Base-by-base conservation (phyloP, 345 rosid species). In the Orychophragmus violaceus region DNA sequence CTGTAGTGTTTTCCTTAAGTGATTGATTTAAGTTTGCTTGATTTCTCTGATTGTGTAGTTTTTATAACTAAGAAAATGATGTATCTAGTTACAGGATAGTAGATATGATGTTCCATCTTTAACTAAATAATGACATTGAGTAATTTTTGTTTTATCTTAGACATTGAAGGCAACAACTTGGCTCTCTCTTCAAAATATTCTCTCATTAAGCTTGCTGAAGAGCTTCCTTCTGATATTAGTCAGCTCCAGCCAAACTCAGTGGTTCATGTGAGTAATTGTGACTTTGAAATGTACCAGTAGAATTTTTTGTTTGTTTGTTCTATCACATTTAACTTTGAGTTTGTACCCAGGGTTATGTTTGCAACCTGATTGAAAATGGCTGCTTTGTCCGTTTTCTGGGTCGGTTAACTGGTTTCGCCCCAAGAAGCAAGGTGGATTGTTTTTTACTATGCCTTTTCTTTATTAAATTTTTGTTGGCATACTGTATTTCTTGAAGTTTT, bases 301-400 rank as follows among this genome's bases (percentile, higher is more conserved):
- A 41, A 5, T 8, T 25, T 58, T 13, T 62, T 46, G 0, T 59
- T 30, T 35, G 41, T 46, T 59, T 22, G 24, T 17, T 6, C 21
- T 53, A 3, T 68, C 45, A 37, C 70, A 22, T 53, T 17, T 46
- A 21, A 28, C 29, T 42, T 67, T 30, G 35, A 30, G 54, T 65
- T 75, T 68, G 29, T 51, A 66, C 57, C 60, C 59, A 94, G 99
- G 99, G 99, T 13, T 94, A 88, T 64, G 72, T 94, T 54, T 94
- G 97, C 62, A 94, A 88, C 80, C 37, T 88, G 71, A 94, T 90
- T 66, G 96, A 82, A 67, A 83, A 77, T 42, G 99, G 99, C 49
- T 94, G 99, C 81, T 94, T 94, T 80, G 87, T 94, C 55, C 96
- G 99, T 30, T 90, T 85, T 88, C 95, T 90, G 80, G 99, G 97